phyloP scores from a whole-genome alignment of 1,139 yeast species.

The Yamadazyma friedrichii region DNA sequence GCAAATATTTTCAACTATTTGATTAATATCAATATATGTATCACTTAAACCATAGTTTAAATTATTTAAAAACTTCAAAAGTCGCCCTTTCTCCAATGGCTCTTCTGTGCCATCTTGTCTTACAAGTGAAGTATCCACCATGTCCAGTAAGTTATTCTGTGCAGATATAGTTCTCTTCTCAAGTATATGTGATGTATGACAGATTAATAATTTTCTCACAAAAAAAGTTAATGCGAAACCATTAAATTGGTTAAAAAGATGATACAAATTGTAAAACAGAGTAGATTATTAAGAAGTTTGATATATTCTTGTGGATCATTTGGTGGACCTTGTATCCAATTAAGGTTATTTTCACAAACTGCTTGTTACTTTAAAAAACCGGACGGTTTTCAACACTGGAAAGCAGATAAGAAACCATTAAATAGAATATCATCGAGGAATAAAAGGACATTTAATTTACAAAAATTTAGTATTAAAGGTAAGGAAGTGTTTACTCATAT shows the following conservation, averaged over 20 bases:
- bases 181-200: too few species aligned
- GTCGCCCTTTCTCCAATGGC: slow-evolving; percentile 8
- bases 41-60: slow-evolving; percentile 21
- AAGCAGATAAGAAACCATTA: not conserved
- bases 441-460: slow-evolving; percentile 9
- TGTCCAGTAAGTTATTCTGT: not conserved
- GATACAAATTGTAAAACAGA: too few species aligned
- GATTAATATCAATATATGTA: slow-evolving; percentile 20
- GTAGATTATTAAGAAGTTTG: too few species aligned
- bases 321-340: too few species aligned
- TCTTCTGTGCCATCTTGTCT: slow-evolving; percentile 4
- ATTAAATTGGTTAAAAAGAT: too few species aligned
- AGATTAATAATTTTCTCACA: too few species aligned
- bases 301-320: too few species aligned
- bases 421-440: too few species aligned
- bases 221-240: too few species aligned
- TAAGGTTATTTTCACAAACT: too few species aligned
- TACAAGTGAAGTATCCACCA: not conserved
- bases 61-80: slow-evolving; percentile 16
- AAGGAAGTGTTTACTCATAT: slow-evolving; percentile 31
- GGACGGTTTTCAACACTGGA: not conserved
- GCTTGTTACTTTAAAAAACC: too few species aligned
- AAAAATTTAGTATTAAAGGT: slow-evolving; percentile 22
- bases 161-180: too few species aligned
- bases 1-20: slow-evolving; percentile 21